These are phyloP conservation scores for Solanum rostratum DNA, from an alignment of 257 asterid species.

Conservation along the genomic window DNA sequence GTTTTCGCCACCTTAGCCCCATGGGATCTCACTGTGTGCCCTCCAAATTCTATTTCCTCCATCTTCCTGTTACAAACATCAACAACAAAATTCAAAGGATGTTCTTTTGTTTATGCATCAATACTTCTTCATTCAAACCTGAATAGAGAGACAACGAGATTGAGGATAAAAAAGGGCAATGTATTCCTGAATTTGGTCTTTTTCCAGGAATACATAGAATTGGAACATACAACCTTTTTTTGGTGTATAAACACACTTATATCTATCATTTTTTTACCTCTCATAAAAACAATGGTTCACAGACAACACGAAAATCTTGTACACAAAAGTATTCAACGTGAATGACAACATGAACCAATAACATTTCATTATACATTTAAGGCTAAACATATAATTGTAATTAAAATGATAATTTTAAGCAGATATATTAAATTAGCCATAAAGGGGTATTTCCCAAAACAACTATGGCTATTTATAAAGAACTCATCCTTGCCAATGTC, in stretches of 20 bases:
- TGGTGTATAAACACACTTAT: not conserved
- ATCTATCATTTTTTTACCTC: not conserved
- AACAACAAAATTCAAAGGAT: not conserved
- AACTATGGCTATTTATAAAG: too few relatives aligned
- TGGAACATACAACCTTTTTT: not conserved
- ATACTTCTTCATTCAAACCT: not conserved
- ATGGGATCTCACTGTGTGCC: constrained; percentile 39
- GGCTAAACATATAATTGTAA: not conserved
- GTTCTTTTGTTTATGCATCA: not conserved
- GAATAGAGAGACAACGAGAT: not conserved
- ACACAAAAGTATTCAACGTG: not conserved
- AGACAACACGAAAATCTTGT: not conserved
- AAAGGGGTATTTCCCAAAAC: too few relatives aligned
- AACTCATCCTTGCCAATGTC: too few relatives aligned
- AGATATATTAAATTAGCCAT: too few relatives aligned
- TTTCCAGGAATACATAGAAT: not conserved
- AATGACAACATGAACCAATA: not conserved
- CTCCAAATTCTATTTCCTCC: constrained; percentile 14
- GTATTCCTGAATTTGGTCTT: not conserved
- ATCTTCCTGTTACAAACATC: constrained; percentile 10
- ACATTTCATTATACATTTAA: not conserved
- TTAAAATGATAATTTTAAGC: too few relatives aligned
- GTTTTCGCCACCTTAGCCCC: constrained; percentile 36
- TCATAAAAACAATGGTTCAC: not conserved
- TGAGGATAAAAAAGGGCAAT: not conserved